Conservation (phyloP, 2,329 filamentous ascomycete species). For the Talaromyces rugulosus region DNA sequence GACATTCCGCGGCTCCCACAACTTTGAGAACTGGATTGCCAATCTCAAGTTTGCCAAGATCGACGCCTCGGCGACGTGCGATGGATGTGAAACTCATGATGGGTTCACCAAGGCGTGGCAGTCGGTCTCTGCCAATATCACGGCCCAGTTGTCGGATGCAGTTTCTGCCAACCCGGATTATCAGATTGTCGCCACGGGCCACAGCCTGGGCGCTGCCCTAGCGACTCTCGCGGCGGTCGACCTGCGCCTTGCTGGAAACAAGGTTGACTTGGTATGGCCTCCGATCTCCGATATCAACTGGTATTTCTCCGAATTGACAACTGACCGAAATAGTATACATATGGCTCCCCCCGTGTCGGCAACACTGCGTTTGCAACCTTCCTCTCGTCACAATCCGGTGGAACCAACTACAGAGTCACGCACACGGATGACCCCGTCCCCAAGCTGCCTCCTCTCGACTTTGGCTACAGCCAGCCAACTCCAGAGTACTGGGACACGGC, state of each 20-base stretch:
- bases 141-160: conserved; percentile 31
- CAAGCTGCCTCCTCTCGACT: conserved; percentile 29
- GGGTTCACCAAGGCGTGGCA: conserved; percentile 47
- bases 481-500: conserved; percentile 41
- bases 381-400: conserved; percentile 29
- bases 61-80: conserved; percentile 34
- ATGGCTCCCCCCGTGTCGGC: conserved; percentile 41
- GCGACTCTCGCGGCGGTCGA: conserved; percentile 42
- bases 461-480: conserved; percentile 33
- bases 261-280: conserved; percentile 36
- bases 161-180: conserved; percentile 36
- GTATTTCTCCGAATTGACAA: background rate
- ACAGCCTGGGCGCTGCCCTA: conserved; percentile 47
- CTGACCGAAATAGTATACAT: conserved; percentile 32
- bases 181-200: conserved; percentile 42
- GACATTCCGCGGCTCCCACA: conserved; percentile 31
- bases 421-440: conserved; percentile 37
- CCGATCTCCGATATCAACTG: background rate
- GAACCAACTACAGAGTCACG: conserved; percentile 33
- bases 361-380: conserved; percentile 34
- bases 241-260: conserved; percentile 34
- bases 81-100: conserved; percentile 34
- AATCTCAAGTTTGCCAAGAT: conserved; percentile 23
- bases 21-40: conserved; percentile 26
- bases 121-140: conserved; percentile 26